Evolutionary conservation across 441 rosid species (phyloP), one percentile per base, ranked within the genome.

Genomic region (Populus hybrid): DNA sequence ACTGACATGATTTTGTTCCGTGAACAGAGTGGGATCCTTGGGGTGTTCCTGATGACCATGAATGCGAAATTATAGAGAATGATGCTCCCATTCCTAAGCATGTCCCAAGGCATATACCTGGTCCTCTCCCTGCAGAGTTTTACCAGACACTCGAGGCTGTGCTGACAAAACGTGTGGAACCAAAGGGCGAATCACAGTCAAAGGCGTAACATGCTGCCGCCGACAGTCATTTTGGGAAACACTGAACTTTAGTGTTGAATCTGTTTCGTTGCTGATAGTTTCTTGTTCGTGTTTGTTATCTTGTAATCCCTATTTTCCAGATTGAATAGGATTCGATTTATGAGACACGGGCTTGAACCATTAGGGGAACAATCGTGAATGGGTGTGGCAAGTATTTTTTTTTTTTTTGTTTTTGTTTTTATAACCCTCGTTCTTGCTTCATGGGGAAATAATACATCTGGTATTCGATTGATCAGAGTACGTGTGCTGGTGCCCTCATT

Each of bases 1-100:
- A 65, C 9, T 40, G 57, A 28, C 38, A 3, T 23, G 64, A 72
- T 64, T 38, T 50, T 64, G 65, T 70, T 24, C 12, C 46, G 35
- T 75, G 78, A 68, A 77, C 90, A 91, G 94, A 91, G 85, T 92
- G 97, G 97, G 94, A 91, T 85, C 97, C 97, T 61, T 92, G 97
- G 97, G 98, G 93, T 81, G 93, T 93, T 85, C 93, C 97, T 30
- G 97, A 94, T 61, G 98, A 91, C 84, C 87, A 89, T 64, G 93
- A 92, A 80, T 89, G 92, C 26, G 97, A 94, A 84, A 88, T 92
- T 28, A 87, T 94, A 18, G 98, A 94, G 86, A 88, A 92, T 32
- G 92, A 91, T 79, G 92, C 93, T 38, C 97, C 94, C 2, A 84
- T 91, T 82, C 98, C 98, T 4, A 91, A 91, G 87, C 98, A 91